These are phyloP conservation scores for Alternaria rosae DNA, from an alignment of 2,329 filamentous ascomycete species.

Conservation along the genomic window DNA sequence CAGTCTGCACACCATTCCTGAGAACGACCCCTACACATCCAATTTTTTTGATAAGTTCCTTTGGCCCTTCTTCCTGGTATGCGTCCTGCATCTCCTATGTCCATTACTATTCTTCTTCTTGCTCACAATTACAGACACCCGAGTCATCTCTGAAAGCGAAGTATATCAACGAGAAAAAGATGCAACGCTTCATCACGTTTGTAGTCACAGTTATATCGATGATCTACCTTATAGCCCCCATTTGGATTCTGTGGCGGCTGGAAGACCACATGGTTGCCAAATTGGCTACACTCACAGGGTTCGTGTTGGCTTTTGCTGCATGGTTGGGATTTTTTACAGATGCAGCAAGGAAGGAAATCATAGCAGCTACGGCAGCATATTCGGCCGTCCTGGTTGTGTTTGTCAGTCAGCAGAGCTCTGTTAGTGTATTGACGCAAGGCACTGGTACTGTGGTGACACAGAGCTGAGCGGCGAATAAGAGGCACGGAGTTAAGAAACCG, in stretches of 20 bases:
- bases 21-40: background rate
- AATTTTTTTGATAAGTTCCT: background rate
- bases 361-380: background rate
- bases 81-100: too few relatives aligned
- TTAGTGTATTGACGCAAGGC: too few relatives aligned
- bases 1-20: background rate
- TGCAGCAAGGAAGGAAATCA: background rate
- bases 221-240: accelerated
- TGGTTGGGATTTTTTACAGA: background rate
- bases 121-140: too few relatives aligned
- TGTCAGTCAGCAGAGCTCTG: background rate
- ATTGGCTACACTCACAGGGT: accelerated
- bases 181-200: background rate
- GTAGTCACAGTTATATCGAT: background rate
- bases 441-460: too few relatives aligned
- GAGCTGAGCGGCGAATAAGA: too few relatives aligned
- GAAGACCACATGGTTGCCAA: background rate
- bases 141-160: accelerated
- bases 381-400: background rate
- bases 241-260: background rate
- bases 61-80: background rate
- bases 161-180: background rate
- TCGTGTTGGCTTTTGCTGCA: accelerated
- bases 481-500: too few relatives aligned
- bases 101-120: too few relatives aligned